Base-by-base conservation (phyloP, 805 yeast genomes). In the Saccharomycopsis lassenensis region DNA sequence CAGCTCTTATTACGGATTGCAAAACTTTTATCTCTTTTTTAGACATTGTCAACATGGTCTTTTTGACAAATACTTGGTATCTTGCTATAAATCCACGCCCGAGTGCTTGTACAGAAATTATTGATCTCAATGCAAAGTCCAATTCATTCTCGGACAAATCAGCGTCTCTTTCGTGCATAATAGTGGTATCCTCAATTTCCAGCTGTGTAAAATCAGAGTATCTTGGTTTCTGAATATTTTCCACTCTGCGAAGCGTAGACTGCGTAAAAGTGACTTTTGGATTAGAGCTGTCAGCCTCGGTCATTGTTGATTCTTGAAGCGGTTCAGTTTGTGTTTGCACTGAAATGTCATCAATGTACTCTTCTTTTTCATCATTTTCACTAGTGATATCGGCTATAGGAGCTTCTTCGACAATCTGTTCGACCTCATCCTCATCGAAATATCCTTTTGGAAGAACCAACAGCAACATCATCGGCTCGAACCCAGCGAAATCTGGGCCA, bases 401-500 rank as follows among this genome's bases (percentile, higher is more conserved):
- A n/a, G 30, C 30, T n/a, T 27, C 30, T 12, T 15, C n/a, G 8
- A 15, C 8, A 7, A 7, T 7, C 10, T 7, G n/a, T 15, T 27
- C n/a, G 8, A 29, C 8, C 15, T 15, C 15, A 12, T 27, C 40
- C 14, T 29, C 20, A 10, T 28, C 20, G 22, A 31, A 32, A 23
- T 32, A 32, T 10, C 31, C 33, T 8, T 32, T 29, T 28, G 33
- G 34, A 4, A 38, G 7, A 14, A 36, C 41, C 25, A 40, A 31
- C 6, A 37, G 32, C 21, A 31, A 36, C 40, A 39, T 35, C 3
- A 39, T 14, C 2, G 36, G 34, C 23, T 41, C 45, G 28, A 35
- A 41, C 18, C 45, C 63, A 21, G 68, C 70, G 52, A 89, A 87
- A 49, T 86, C 84, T 8, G 95, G 94, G 46, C 87, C 62, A 29